A percentile compares a stretch with the other conserved stretches of the same genome.
These are phyloP conservation scores for Tubosaeta sp. DNA, from an alignment of 768 basidiomycete species.

Conservation along the genomic window DNA sequence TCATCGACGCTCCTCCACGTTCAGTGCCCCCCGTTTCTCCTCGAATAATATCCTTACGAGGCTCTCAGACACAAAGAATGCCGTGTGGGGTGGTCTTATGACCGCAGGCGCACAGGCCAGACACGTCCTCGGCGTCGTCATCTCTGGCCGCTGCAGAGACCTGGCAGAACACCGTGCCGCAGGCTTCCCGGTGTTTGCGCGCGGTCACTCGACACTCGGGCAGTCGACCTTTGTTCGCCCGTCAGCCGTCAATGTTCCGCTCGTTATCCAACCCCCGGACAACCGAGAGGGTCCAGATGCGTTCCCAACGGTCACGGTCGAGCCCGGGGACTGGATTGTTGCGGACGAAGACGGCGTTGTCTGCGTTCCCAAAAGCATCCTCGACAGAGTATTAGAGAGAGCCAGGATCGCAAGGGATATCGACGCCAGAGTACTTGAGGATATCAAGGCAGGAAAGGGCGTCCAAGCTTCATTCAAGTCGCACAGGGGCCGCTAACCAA, in stretches of 20 bases:
- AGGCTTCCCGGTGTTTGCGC: slow-evolving; percentile 77
- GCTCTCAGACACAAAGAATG: slow-evolving; percentile 61
- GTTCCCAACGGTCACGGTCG: slow-evolving; percentile 54
- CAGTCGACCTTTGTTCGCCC: slow-evolving; percentile 82
- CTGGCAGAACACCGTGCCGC: slow-evolving; percentile 67
- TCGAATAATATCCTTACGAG: background rate
- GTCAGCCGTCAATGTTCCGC: slow-evolving; percentile 67
- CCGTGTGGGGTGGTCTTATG: slow-evolving; percentile 93
- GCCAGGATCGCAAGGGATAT: slow-evolving; percentile 57
- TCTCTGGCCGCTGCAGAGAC: slow-evolving; percentile 85
- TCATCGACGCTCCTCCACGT: slow-evolving; percentile 76
- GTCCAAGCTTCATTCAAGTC: slow-evolving; percentile 74
- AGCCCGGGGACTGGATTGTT: slow-evolving; percentile 79
- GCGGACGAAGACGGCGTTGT: slow-evolving; percentile 90
- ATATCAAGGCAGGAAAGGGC: slow-evolving; percentile 71
- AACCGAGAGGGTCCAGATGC: slow-evolving; percentile 29
- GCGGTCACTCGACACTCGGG: slow-evolving; percentile 80
- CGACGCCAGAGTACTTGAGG: slow-evolving; percentile 69
- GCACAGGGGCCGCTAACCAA: slow-evolving; percentile 52
- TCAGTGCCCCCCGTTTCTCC: slow-evolving; percentile 23
- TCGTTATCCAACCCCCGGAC: slow-evolving; percentile 38
- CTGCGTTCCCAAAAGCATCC: slow-evolving; percentile 57
- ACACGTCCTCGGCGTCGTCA: slow-evolving; percentile 67
- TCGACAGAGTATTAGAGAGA: slow-evolving; percentile 50
- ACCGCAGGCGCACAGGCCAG: slow-evolving; percentile 77